phyloP scores from a whole-genome alignment of 2,329 filamentous ascomycete species.

The Fusarium transvaalense region DNA sequence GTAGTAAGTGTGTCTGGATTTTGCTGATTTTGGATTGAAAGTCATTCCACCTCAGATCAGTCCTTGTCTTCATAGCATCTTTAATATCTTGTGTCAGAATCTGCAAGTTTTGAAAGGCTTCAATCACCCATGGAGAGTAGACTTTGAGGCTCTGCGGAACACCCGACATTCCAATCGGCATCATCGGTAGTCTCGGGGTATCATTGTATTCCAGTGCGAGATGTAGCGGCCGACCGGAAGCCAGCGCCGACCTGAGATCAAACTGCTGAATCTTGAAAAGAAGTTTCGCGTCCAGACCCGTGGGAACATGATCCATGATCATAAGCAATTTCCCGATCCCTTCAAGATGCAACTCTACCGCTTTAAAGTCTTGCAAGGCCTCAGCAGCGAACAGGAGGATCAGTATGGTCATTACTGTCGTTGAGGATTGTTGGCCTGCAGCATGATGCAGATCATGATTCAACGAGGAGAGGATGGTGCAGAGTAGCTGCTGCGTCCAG shows the following conservation, averaged over 20 bases:
- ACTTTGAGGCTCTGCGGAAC: rapidly evolving
- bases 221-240: not conserved
- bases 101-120: not conserved
- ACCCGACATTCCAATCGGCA: rapidly evolving
- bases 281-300: not conserved
- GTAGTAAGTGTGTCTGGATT: not conserved
- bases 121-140: rapidly evolving
- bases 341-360: not conserved
- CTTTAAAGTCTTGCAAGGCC: not conserved
- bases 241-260: conserved; percentile 1
- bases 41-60: not conserved
- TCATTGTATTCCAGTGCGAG: not conserved
- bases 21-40: not conserved
- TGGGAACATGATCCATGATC: not conserved
- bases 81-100: not conserved
- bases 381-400: conserved; percentile 4
- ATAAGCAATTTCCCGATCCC: not conserved
- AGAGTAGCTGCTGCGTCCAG: not conserved
- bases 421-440: not conserved
- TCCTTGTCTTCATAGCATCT: rapidly evolving
- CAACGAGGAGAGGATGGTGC: conserved; percentile 1
- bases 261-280: conserved; percentile 17
- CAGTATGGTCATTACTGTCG: not conserved
- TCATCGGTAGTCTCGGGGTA: rapidly evolving
- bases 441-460: not conserved